Conservation (phyloP, 148 eudicot species). For the Amaranthus cruentus region DNA sequence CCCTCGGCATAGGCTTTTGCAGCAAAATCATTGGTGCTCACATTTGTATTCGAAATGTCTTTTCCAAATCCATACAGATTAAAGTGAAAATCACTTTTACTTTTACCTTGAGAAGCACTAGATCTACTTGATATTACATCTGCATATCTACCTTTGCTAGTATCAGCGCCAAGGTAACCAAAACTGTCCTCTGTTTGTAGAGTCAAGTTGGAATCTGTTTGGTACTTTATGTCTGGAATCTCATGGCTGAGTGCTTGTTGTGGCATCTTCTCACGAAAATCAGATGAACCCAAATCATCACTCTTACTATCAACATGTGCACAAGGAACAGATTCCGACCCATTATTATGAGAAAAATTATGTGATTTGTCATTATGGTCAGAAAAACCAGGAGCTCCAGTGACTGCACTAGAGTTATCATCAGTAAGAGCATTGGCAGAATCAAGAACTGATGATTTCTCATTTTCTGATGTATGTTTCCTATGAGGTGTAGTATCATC, state of each 20-base stretch:
- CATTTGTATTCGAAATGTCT: constrained; percentile 22
- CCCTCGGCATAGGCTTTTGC: constrained; percentile 27
- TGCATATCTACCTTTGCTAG: constrained; percentile 29
- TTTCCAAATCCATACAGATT: constrained; percentile 29
- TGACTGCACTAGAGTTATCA: constrained; percentile 23
- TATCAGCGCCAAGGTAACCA: constrained; percentile 25
- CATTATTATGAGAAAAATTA: constrained; percentile 24
- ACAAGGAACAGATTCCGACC: constrained; percentile 18
- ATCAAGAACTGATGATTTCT: constrained; percentile 26
- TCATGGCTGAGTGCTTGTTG: constrained; percentile 30
- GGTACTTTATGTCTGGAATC: constrained; percentile 19
- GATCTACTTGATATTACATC: constrained; percentile 27
- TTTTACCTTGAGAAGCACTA: constrained; percentile 22
- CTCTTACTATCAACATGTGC: constrained; percentile 21
- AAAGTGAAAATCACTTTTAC: constrained; percentile 26
- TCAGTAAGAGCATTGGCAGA: constrained; percentile 39
- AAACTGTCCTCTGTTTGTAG: constrained; percentile 17
- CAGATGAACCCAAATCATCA: constrained; percentile 26
- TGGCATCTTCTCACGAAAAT: constrained; percentile 28
- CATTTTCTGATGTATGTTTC: constrained; percentile 42
- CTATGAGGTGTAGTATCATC: constrained; percentile 29
- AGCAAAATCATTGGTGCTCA: constrained; percentile 26
- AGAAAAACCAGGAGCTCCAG: constrained; percentile 22
- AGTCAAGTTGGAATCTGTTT: constrained; percentile 17
- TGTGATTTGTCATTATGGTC: constrained; percentile 29